A percentile compares a stretch with the other conserved stretches of the same genome.
phyloP scores from a whole-genome alignment of 73 alveolate species.

The Uronychia binucleata region DNA sequence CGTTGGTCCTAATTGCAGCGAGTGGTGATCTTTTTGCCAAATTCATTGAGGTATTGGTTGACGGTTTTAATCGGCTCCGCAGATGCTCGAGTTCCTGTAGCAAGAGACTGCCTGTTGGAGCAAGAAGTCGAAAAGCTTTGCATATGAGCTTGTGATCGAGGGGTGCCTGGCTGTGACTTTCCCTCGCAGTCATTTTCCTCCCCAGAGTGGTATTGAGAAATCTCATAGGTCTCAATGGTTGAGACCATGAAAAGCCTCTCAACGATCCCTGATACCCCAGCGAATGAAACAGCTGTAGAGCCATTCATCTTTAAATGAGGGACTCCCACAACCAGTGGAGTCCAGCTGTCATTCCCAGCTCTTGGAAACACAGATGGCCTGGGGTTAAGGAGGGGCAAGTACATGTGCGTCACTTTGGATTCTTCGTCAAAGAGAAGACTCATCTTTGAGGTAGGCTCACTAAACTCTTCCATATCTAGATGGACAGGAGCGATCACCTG shows the following conservation, averaged over 20 bases:
- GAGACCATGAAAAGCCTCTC: not conserved
- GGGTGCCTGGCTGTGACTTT: not conserved
- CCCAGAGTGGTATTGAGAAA: too few relatives aligned
- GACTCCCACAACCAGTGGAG: constrained; percentile 21
- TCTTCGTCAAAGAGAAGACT: constrained; percentile 1
- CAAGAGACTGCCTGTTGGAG: not conserved
- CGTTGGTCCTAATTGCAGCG: too few relatives aligned
- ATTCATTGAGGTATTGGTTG: not conserved
- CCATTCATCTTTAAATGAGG: constrained; percentile 27
- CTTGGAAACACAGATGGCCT: not conserved
- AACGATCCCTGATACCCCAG: too few relatives aligned
- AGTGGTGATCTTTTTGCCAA: not conserved
- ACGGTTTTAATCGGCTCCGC: not conserved
- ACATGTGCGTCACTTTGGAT: not conserved
- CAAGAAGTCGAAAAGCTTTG: not conserved
- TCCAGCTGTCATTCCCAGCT: constrained; percentile 4
- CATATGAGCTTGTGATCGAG: too few relatives aligned
- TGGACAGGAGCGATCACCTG: constrained; percentile 16
- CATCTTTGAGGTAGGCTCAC: not conserved
- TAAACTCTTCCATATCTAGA: constrained; percentile 5
- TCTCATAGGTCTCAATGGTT: too few relatives aligned
- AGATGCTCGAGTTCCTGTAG: not conserved
- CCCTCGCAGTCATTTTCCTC: not conserved
- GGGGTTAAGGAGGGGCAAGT: not conserved
- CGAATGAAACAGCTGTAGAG: not conserved